Evolutionary conservation across 495 filamentous ascomycete genomes (phyloP).

Genomic region (Filosporella fistucella): DNA sequence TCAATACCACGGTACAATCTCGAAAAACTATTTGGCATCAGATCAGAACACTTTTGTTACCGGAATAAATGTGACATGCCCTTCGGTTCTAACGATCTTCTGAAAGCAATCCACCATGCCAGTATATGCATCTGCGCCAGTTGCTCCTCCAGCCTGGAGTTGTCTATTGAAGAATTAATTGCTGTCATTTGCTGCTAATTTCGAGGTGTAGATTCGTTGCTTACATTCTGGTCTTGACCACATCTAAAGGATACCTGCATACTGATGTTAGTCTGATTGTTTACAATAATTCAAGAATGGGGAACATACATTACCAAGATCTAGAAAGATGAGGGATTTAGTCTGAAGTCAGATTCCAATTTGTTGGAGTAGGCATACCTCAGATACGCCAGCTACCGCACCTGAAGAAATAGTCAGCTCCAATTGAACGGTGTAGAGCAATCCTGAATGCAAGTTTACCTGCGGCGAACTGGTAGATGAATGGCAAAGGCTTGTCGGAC

Average conservation of each 20-base stretch:
- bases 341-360: slow-evolving; percentile 15
- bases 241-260: slow-evolving; percentile 91
- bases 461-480: slow-evolving; percentile 81
- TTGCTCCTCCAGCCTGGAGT: slow-evolving; percentile 68
- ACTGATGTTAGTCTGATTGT: slow-evolving; percentile 8
- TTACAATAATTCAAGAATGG: background rate
- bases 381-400: slow-evolving; percentile 87
- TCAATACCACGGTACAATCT: slow-evolving; percentile 93
- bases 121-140: slow-evolving; percentile 79
- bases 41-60: background rate
- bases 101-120: slow-evolving; percentile 97
- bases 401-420: slow-evolving; percentile 33
- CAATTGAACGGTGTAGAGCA: slow-evolving; percentile 4
- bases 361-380: slow-evolving; percentile 51
- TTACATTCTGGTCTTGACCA: slow-evolving; percentile 97
- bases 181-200: no score
- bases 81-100: slow-evolving; percentile 93
- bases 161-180: slow-evolving; percentile 49
- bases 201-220: slow-evolving; percentile 27
- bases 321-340: slow-evolving; percentile 41
- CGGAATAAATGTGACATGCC: slow-evolving; percentile 43
- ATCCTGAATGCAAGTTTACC: slow-evolving; percentile 34
- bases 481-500: slow-evolving; percentile 63
- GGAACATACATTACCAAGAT: slow-evolving; percentile 75
- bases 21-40: slow-evolving; percentile 60